Evolutionary conservation across 2,329 filamentous ascomycete species (phyloP), one percentile per base, ranked within the genome.

Genomic region (Passalora sequoiae): DNA sequence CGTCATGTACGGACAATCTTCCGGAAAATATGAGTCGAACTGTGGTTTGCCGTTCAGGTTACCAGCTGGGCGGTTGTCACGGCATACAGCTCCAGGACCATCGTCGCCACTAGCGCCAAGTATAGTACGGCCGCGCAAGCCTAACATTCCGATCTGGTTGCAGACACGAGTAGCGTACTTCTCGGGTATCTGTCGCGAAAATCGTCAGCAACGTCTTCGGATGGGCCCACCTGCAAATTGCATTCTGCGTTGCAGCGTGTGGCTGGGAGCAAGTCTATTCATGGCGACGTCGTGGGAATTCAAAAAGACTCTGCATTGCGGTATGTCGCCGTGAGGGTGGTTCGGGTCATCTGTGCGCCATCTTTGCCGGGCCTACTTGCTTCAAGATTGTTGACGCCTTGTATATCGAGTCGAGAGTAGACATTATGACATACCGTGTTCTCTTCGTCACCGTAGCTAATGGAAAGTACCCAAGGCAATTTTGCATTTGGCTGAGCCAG

Each of bases 391-490:
- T n/a, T n/a, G n/a, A n/a, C n/a, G n/a, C n/a, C n/a, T n/a, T n/a
- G n/a, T n/a, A n/a, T n/a, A n/a, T n/a, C n/a, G n/a, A n/a, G n/a
- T n/a, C n/a, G n/a, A n/a, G n/a, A n/a, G n/a, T n/a, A n/a, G n/a
- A n/a, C n/a, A n/a, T n/a, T n/a, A n/a, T n/a, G n/a, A n/a, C n/a
- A n/a, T n/a, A 30, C 28, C 28, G 71, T 73, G 57, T 83, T 74
- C 62, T 85, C 82, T 41, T 77, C 71, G 47, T 84, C 80, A 38
- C 77, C 80, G 59, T 85, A 85, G 0, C 77, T 82, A 7, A 75
- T 79, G 31, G 72, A 76, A 54, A 85, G 73, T 7, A 79, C 74
- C 40, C 78, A 73, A 1, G 82, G 81, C 1, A 85, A 67, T 17
- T 76, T 61, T 0, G 60, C 55, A 33, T 55, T 53, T 1, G 46